Evolutionary conservation across 208 protist genomes (phyloP), one percentile per base, ranked within the genome.

Genomic region (Trypanosoma vivax): DNA sequence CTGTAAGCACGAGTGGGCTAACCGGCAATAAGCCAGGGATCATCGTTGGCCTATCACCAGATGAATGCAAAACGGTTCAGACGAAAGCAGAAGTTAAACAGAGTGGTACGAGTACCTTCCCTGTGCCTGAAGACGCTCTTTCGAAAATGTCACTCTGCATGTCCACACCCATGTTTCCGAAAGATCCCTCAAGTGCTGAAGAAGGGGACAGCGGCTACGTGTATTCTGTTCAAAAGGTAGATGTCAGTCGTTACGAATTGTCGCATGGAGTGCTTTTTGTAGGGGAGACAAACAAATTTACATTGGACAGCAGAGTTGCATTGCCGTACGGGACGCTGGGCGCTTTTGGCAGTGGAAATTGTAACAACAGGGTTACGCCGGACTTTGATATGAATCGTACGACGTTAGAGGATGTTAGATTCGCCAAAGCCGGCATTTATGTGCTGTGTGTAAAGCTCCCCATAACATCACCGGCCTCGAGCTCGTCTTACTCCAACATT

Each of bases 361-460:
- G 57, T 18, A 7, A 2, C 3, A 45, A 37, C 6, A 14, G 14
- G 5, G 27, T 61, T 27, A 46, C 45, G 19, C 2, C 5, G 11
- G 14, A 7, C n/a, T 61, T 51, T 30, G 50, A 39, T 25, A 79
- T 86, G 65, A 56, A 65, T 29, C 58, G 28, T 6, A 62, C 56
- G 23, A 29, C 24, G 0, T 21, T 46, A 19, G 21, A 65, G 16
- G 59, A 50, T 42, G 72, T 88, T 21, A 21, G 28, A 14, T 83
- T 83, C 40, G 18, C 60, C 19, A 27, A 11, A 23, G 64, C 53
- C n/a, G 74, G 74, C 16, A 59, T 34, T 13, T 83, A 77, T 66
- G 42, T 64, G 43, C 63, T 86, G 5, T 86, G 78, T 27, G 70
- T 81, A 23, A 64, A 65, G 33, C 56, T 73, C 49, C 56, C 58